These are phyloP conservation scores for Gymnopilus junonius DNA, from an alignment of 768 basidiomycete genomes.

Conservation along the genomic window DNA sequence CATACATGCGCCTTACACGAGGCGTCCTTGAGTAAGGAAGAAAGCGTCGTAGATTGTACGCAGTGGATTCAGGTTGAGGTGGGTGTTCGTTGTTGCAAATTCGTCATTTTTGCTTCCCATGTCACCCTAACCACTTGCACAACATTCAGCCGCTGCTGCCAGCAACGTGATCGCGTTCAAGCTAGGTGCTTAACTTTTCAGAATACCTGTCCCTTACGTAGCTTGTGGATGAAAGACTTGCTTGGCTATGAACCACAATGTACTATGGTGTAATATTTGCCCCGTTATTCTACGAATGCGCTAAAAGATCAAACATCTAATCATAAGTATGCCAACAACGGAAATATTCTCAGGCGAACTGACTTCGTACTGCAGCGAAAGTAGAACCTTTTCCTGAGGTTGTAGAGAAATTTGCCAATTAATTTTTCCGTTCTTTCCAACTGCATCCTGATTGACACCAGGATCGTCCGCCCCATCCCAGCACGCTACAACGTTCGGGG, in stretches of 20 bases:
- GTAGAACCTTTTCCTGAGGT: constrained; percentile 32
- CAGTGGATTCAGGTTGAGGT: not conserved
- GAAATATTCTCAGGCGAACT: constrained; percentile 25
- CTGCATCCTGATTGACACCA: constrained; percentile 26
- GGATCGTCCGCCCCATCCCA: constrained; percentile 42
- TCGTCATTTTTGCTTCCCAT: constrained; percentile 8
- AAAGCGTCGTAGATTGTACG: not conserved
- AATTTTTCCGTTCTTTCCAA: constrained; percentile 40
- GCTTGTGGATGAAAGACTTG: too few species aligned
- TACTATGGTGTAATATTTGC: too few species aligned
- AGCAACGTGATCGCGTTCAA: constrained; percentile 14
- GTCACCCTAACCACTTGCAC: not conserved
- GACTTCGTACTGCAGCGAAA: constrained; percentile 46
- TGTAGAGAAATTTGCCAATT: constrained; percentile 36
- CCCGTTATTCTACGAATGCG: too few species aligned
- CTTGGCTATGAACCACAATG: too few species aligned
- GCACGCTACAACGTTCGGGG: constrained; percentile 35
- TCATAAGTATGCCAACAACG: constrained; percentile 1
- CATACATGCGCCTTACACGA: constrained; percentile 27
- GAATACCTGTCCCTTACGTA: too few species aligned
- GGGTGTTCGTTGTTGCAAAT: not conserved
- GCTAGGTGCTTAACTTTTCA: too few species aligned
- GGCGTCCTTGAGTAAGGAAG: not conserved
- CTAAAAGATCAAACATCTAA: too few species aligned
- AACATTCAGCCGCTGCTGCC: not conserved